Base-by-base conservation (phyloP, 1,284 basidiomycete species). In the Naganishia sp. region DNA sequence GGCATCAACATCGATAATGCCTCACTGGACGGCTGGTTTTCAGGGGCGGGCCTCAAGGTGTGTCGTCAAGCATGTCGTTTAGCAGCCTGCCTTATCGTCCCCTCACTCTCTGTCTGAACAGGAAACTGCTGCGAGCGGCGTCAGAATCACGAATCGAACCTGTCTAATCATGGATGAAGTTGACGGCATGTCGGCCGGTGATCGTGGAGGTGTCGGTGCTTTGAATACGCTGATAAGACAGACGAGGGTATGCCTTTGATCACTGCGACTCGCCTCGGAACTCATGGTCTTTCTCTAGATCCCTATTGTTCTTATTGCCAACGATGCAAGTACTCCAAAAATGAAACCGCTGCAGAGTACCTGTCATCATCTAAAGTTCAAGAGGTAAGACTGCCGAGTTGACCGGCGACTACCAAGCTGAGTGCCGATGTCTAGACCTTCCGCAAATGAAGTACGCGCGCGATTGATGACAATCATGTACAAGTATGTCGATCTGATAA, bases 151-250 rank as follows among this genome's bases (percentile, higher is more conserved):
- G 0, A 86, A 90, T 71, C 87, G 85, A 73, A 87, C 90, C 0
- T 92, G 93, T 70, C 81, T 99, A 52, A 98, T 99, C 77, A 97
- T 99, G 93, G 96, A 99, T 76, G 96, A 99, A 78, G 95, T 99
- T 0, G 95, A 99, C 73, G 95, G 96, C 9, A 99, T 99, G 94
- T 96, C 93, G 6, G 91, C 92, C 2, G 95, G 95, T 31, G 96
- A 99, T 79, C 85, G 95, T 59, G 95, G 96, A 23, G 95, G 95
- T 69, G 90, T 98, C 1, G 94, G 92, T 36, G 95, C 95, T 9
- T 80, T 99, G 73, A 94, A 94, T 68, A 86, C 87, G 0, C 77
- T 99, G 66, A 96, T 99, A 75, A 94, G 90, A 81, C 98, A 97
- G 83, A 90, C 91, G 15, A 92, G 89, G 82, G 92, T 89, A 55